Conservation (phyloP, 257 asterid genomes). For the Fraxinus pennsylvanica region DNA sequence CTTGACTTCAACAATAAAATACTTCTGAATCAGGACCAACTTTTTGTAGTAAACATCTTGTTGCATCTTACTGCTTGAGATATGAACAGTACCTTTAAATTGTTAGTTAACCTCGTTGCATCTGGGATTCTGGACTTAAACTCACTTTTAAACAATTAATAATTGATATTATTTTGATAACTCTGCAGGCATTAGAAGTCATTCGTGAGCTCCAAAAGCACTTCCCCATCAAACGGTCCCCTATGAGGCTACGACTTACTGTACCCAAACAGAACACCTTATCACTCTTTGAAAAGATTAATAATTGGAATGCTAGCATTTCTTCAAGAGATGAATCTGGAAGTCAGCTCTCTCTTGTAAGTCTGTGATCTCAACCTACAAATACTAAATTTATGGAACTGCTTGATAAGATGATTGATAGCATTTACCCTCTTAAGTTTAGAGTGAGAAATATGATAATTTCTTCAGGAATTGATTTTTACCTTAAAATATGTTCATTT, state of each 20-base stretch:
- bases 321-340: conserved; percentile 47
- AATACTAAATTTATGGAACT: neutral
- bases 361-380: conserved; percentile 16
- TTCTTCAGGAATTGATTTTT: neutral
- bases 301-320: conserved; percentile 41
- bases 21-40: neutral
- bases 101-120: neutral
- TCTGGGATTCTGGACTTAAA: neutral
- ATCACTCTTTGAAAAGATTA: conserved; percentile 42
- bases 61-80: neutral
- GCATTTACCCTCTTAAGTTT: neutral
- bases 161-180: neutral
- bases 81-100: neutral
- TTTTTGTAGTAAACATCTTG: neutral
- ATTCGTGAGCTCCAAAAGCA: conserved; percentile 92
- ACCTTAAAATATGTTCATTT: neutral
- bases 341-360: conserved; percentile 39
- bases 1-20: neutral
- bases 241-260: conserved; percentile 71
- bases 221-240: conserved; percentile 83
- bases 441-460: neutral
- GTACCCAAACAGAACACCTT: conserved; percentile 32
- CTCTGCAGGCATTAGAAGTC: conserved; percentile 81
- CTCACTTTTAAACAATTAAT: neutral
- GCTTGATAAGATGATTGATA: neutral